These are phyloP conservation scores for Neurospora sp. DNA, from an alignment of 495 filamentous ascomycete genomes.

Conservation along the genomic window DNA sequence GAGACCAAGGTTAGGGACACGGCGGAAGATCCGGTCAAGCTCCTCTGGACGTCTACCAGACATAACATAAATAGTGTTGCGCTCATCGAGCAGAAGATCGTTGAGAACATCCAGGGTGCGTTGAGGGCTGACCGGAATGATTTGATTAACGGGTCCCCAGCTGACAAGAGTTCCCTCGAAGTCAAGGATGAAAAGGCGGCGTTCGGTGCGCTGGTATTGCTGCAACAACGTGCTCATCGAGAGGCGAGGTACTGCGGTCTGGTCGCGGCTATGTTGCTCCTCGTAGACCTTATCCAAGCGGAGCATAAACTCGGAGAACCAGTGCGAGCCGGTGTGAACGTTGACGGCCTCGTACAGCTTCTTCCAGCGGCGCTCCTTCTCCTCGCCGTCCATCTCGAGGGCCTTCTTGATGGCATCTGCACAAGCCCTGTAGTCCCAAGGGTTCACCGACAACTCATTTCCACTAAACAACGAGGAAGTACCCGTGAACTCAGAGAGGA, in stretches of 20 bases:
- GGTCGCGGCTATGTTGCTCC: slow-evolving; percentile 72
- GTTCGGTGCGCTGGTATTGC: slow-evolving; percentile 50
- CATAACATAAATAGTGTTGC: slow-evolving; percentile 90
- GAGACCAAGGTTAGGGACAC: slow-evolving; percentile 67
- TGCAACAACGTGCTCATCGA: slow-evolving; percentile 52
- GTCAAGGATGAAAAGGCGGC: slow-evolving; percentile 77
- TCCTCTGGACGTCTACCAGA: slow-evolving; percentile 76
- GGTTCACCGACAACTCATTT: slow-evolving; percentile 73
- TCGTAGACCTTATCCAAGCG: slow-evolving; percentile 63
- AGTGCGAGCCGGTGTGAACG: slow-evolving; percentile 70
- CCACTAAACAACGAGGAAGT: slow-evolving; percentile 74
- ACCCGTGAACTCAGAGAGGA: slow-evolving; percentile 88
- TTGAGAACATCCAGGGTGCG: slow-evolving; percentile 70
- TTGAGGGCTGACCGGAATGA: slow-evolving; percentile 67
- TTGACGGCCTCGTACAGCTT: slow-evolving; percentile 65
- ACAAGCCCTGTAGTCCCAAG: slow-evolving; percentile 84
- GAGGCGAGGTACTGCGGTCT: slow-evolving; percentile 73
- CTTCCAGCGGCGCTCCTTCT: slow-evolving; percentile 64
- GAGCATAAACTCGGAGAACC: slow-evolving; percentile 64
- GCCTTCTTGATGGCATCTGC: slow-evolving; percentile 73
- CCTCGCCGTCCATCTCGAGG: slow-evolving; percentile 60
- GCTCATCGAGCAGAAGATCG: slow-evolving; percentile 63
- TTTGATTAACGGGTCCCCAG: slow-evolving; percentile 67
- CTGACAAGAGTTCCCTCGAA: slow-evolving; percentile 87
- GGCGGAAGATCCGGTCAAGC: slow-evolving; percentile 71